These are phyloP conservation scores for Galerina sulciceps DNA, from an alignment of 768 basidiomycete species.

Conservation along the genomic window DNA sequence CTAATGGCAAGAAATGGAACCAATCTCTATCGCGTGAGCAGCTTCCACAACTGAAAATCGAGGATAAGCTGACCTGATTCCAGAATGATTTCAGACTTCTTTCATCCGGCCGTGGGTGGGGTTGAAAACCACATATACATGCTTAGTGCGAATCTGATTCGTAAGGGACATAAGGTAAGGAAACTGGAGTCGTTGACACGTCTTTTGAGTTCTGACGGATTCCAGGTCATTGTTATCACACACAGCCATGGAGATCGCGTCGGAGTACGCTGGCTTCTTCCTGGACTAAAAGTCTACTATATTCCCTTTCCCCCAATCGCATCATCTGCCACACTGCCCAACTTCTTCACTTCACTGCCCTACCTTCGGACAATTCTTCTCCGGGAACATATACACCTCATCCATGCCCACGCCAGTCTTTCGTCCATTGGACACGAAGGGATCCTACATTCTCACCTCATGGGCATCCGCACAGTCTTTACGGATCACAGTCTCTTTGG, in stretches of 20 bases:
- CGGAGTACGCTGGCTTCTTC: slow-evolving; percentile 88
- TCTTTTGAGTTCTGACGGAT: slow-evolving; percentile 1
- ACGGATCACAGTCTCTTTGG: slow-evolving; percentile 98
- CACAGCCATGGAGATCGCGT: slow-evolving; percentile 88
- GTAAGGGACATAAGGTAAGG: slow-evolving; percentile 81
- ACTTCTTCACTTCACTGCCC: slow-evolving; percentile 91
- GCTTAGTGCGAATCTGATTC: slow-evolving; percentile 82
- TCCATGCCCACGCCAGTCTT: slow-evolving; percentile 92
- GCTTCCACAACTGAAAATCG: neutral
- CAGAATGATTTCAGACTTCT: slow-evolving; percentile 98
- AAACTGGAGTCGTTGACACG: neutral
- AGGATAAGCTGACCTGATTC: neutral
- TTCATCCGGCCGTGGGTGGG: slow-evolving; percentile 91
- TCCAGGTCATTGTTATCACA: slow-evolving; percentile 90
- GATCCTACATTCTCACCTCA: slow-evolving; percentile 84
- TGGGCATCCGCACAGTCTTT: slow-evolving; percentile 90
- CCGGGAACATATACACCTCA: slow-evolving; percentile 82
- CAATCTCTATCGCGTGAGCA: slow-evolving; percentile 30
- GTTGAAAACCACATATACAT: slow-evolving; percentile 98
- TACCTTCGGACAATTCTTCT: slow-evolving; percentile 89
- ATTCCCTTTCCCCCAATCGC: slow-evolving; percentile 89
- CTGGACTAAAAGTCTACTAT: slow-evolving; percentile 91
- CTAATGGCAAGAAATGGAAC: slow-evolving; percentile 23
- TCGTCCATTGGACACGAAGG: slow-evolving; percentile 92
- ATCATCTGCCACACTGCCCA: slow-evolving; percentile 91